phyloP scores from a whole-genome alignment of 352 stramenopile genomes.

The Peronospora belbahrii region DNA sequence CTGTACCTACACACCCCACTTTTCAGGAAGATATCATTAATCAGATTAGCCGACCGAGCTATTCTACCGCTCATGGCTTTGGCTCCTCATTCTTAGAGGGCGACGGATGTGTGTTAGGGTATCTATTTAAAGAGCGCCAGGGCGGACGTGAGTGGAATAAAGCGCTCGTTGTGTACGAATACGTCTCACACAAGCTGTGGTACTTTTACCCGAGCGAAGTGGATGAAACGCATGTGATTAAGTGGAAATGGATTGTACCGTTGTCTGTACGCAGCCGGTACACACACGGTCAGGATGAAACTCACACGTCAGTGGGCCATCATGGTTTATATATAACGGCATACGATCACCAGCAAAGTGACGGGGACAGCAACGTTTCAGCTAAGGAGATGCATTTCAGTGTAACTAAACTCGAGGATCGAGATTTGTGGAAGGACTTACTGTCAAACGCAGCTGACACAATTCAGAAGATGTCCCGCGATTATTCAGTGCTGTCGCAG shows the following conservation, averaged over 20 bases:
- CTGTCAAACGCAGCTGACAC: constrained; percentile 44
- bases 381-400: constrained; percentile 80
- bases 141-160: constrained; percentile 69
- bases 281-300: constrained; percentile 81
- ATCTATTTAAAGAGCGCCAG: constrained; percentile 73
- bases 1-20: constrained; percentile 43
- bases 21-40: constrained; percentile 87
- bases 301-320: constrained; percentile 71
- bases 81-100: constrained; percentile 80
- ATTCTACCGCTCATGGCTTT: constrained; percentile 74
- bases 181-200: constrained; percentile 83
- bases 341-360: constrained; percentile 63
- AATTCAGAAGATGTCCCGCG: constrained; percentile 58
- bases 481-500: constrained; percentile 53
- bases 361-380: constrained; percentile 34
- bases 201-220: constrained; percentile 86
- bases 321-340: constrained; percentile 77
- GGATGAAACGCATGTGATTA: constrained; percentile 69
- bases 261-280: constrained; percentile 65
- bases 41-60: constrained; percentile 79
- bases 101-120: constrained; percentile 79
- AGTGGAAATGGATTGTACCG: constrained; percentile 85
- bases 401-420: constrained; percentile 78
- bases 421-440: constrained; percentile 74
- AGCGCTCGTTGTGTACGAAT: constrained; percentile 81